Evolutionary conservation across 1,139 yeast genomes (phyloP), one percentile per base, ranked within the genome.

Genomic region (Hemisphaericaspora xylofermentans): DNA sequence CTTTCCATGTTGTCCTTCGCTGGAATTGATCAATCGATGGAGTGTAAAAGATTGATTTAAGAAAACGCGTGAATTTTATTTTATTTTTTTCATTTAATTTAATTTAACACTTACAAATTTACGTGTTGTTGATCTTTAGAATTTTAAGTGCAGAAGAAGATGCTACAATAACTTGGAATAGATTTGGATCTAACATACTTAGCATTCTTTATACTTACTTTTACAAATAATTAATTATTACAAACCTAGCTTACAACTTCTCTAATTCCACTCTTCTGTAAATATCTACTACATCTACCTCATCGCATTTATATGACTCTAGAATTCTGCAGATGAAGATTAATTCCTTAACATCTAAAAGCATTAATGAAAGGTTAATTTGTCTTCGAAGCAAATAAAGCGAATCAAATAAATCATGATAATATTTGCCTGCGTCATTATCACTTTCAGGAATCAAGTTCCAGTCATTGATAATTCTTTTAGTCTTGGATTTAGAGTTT

Each of bases 321-420:
- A 46, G 36, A 19, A 43, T 32, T 24, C 39, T 40, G 29, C 49
- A 43, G 15, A 41, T 45, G 14, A 36, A 26, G 17, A 46, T 22
- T n/a, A 44, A 30, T 16, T 40, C 42, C 32, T 43, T 42, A 4
- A 40, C 31, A n/a, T 35, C 14, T 12, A 41, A 25, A n/a, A 43
- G 33, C 14, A 25, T 33, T 15, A n/a, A 35, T 14, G 39, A 27
- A 34, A 46, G 35, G n/a, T 35, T 36, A 28, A 39, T 43, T 21
- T 44, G 35, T 21, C 45, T 38, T 34, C 37, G 43, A 28, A 44
- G 41, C n/a, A 22, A 32, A 25, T 39, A 33, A 15, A 41, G 32
- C 14, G 43, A 37, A 8, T 22, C 6, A 27, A 43, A 30, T 6
- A 44, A 13, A 7, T 24, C 30, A 17, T 19, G 13, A n/a, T 31